Evolutionary conservation across 169 alveolate species (phyloP), one percentile per base, ranked within the genome.

Genomic region (Plasmodium gallinaceum): DNA sequence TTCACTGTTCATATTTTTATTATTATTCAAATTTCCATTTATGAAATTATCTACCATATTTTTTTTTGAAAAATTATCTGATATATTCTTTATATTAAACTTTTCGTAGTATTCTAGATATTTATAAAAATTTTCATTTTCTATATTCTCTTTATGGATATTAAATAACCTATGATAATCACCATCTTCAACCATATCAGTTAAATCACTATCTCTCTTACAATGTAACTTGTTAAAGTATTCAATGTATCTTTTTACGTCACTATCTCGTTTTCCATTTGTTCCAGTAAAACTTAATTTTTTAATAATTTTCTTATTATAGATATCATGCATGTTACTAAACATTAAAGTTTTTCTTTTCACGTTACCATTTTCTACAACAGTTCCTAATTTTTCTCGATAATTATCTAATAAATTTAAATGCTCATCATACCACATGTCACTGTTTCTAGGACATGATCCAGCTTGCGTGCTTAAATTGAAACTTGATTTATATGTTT

Each of bases 341-440:
- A 48, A 78, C 70, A 78, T 32, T 7, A 46, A 10, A 39, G 89
- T 66, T 65, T 78, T 78, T 18, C 76, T 78, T 65, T 78, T 78
- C 8, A 78, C 89, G 64, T 78, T 78, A 20, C 80, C 89, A 78
- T 3, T 24, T 65, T 78, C 89, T 20, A 78, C 76, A 42, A 78
- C 14, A 14, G 64, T 18, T 32, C 69, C 76, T 42, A 65, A 45
- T 46, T 66, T 51, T 14, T 78, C 78, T n/a, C 64, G 32, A 39
- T 78, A 51, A 26, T 65, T 64, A 46, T 66, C 65, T 58, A 22
- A 5, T 65, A 16, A 18, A 10, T 16, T 20, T 42, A 58, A 42
- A 5, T 52, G 39, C 4, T 73, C 24, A 73, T 73, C 48, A 57
- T 26, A 16, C 14, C 54, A 32, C 37, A 32, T 18, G 8, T 52